Percentiles rank a stretch among this genome's conserved stretches.
These are phyloP conservation scores for Colletotrichum destructivum DNA, from an alignment of 2,329 filamentous ascomycete genomes.

Conservation along the genomic window DNA sequence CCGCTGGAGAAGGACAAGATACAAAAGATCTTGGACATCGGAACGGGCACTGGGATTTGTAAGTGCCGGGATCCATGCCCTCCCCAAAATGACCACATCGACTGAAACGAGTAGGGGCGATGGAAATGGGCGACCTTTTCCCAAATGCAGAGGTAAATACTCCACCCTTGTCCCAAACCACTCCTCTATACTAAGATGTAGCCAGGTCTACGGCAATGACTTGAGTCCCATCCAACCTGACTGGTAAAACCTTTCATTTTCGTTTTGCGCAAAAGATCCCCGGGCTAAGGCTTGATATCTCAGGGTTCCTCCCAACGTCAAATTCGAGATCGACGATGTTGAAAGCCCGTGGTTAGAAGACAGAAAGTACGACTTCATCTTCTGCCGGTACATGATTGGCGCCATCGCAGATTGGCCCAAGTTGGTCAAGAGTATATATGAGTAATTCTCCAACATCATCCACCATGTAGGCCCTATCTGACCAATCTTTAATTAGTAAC, in stretches of 20 bases:
- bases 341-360: conserved; percentile 63
- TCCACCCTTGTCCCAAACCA: too few species aligned
- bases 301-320: conserved; percentile 77
- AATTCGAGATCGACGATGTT: conserved; percentile 77
- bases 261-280: too few species aligned
- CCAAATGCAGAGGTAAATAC: too few species aligned
- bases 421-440: conserved; percentile 19
- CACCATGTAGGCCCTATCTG: too few species aligned
- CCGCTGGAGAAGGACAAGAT: background rate
- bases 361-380: conserved; percentile 52
- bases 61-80: too few species aligned
- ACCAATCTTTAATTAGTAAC: background rate
- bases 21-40: background rate
- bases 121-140: too few species aligned
- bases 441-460: conserved; percentile 5
- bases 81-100: too few species aligned
- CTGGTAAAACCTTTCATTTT: conserved; percentile 3
- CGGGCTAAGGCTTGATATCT: too few species aligned
- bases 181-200: too few species aligned
- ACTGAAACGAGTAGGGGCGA: fast-evolving
- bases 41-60: background rate
- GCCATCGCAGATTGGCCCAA: conserved; percentile 26
- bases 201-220: conserved; percentile 12
- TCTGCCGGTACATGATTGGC: conserved; percentile 39
- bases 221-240: conserved; percentile 20